These are phyloP conservation scores for Sclerotinia spermophila DNA, from an alignment of 2,329 filamentous ascomycete genomes.

Conservation along the genomic window DNA sequence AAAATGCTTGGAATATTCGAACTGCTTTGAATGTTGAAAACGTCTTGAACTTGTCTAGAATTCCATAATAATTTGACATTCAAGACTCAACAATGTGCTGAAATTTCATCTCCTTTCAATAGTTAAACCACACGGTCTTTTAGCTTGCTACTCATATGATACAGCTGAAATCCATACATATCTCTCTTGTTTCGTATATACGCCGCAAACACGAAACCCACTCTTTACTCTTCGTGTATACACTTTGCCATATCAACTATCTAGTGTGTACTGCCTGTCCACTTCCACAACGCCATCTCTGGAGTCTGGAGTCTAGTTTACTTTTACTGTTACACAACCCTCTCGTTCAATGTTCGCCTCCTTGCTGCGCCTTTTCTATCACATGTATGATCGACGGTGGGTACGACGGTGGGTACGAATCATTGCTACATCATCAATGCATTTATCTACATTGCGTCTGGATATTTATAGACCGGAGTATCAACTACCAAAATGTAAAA, in stretches of 20 bases:
- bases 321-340: not conserved
- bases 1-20: not conserved
- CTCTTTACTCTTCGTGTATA: not conserved
- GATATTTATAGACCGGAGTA: constrained; percentile 1
- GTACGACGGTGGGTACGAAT: not conserved
- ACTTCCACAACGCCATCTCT: not conserved
- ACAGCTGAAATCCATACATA: not conserved
- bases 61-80: not conserved
- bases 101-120: not conserved
- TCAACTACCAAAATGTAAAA: not conserved
- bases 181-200: not conserved
- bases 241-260: not conserved
- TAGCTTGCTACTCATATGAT: not conserved
- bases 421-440: not conserved
- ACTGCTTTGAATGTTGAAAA: not conserved
- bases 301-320: not conserved
- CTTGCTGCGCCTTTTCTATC: not conserved
- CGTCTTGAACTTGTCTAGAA: not conserved
- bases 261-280: not conserved
- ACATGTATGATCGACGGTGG: not conserved
- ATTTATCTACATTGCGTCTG: not conserved
- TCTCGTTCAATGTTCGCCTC: not conserved
- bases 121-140: too few species aligned
- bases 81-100: not conserved
- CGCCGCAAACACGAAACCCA: not conserved